Percentiles rank a stretch among this genome's conserved stretches.
Conservation (phyloP, 805 yeast genomes). For the Schwanniomyces vanrijiae region DNA sequence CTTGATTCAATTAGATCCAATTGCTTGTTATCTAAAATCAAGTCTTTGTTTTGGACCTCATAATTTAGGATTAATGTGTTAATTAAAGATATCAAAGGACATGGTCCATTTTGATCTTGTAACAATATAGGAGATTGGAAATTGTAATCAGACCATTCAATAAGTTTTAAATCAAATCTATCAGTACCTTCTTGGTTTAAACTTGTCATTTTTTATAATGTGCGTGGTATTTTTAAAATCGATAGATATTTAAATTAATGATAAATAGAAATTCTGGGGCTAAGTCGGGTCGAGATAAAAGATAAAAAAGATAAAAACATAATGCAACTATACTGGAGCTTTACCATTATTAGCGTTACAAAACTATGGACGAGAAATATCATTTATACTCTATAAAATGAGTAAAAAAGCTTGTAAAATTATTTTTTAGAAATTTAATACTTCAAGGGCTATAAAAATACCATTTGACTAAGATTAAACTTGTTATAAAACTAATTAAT, state of each 20-base stretch:
- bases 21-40: slow-evolving; percentile 5
- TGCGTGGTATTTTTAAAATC: neutral
- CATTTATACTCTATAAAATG: too few species aligned
- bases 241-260: too few species aligned
- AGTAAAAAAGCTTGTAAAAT: too few species aligned
- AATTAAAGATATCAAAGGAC: slow-evolving; percentile 77
- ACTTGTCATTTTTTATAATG: neutral
- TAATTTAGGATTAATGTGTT: slow-evolving; percentile 63
- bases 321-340: neutral
- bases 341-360: too few species aligned
- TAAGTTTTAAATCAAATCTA: slow-evolving; percentile 20
- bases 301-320: too few species aligned
- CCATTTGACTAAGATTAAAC: too few species aligned
- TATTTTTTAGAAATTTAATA: too few species aligned
- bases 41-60: slow-evolving; percentile 26
- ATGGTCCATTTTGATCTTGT: slow-evolving; percentile 85
- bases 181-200: neutral
- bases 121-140: slow-evolving; percentile 56
- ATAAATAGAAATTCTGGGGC: neutral
- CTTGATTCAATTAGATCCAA: slow-evolving; percentile 1
- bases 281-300: neutral
- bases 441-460: too few species aligned
- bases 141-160: slow-evolving; percentile 37
- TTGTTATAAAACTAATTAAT: too few species aligned
- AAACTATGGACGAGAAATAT: too few species aligned